Percentiles rank a stretch among this genome's conserved stretches.
phyloP scores from a whole-genome alignment of 345 rosid species.

The Sonneratia alba region DNA sequence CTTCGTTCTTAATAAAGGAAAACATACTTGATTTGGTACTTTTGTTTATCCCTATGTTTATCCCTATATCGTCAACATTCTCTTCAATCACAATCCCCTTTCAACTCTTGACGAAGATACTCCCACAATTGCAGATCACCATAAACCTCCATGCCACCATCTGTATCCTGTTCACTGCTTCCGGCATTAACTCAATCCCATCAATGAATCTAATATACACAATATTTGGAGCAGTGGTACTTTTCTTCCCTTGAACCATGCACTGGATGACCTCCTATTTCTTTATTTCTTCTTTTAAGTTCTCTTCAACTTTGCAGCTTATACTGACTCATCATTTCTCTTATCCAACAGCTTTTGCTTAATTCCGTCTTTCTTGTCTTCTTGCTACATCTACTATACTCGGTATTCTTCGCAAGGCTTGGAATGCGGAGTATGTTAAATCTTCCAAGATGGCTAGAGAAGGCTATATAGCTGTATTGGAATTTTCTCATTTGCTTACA shows the following conservation, averaged over 20 bases:
- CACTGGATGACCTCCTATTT: neutral
- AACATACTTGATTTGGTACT: conserved; percentile 82
- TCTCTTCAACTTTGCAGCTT: neutral
- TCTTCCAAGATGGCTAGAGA: conserved; percentile 77
- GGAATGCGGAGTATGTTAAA: conserved; percentile 66
- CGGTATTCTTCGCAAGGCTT: conserved; percentile 66
- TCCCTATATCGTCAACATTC: neutral
- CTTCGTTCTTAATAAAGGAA: conserved; percentile 88
- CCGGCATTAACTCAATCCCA: conserved; percentile 64
- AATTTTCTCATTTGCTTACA: neutral
- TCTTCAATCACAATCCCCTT: neutral
- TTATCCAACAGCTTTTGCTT: conserved; percentile 53
- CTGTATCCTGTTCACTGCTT: conserved; percentile 53
- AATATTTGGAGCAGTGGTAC: conserved; percentile 81
- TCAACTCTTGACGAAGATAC: neutral
- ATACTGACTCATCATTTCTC: neutral
- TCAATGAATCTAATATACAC: conserved; percentile 69
- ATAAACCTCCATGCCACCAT: conserved; percentile 81
- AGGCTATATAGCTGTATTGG: conserved; percentile 33
- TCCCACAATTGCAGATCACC: conserved; percentile 57
- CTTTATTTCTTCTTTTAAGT: conserved; percentile 1
- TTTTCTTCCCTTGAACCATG: conserved; percentile 2
- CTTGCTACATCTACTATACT: conserved; percentile 67
- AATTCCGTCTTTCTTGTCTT: conserved; percentile 76
- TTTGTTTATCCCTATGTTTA: neutral